Evolutionary conservation across 2,329 filamentous ascomycete genomes (phyloP).

Genomic region (Pseudogymnoascus sp.): DNA sequence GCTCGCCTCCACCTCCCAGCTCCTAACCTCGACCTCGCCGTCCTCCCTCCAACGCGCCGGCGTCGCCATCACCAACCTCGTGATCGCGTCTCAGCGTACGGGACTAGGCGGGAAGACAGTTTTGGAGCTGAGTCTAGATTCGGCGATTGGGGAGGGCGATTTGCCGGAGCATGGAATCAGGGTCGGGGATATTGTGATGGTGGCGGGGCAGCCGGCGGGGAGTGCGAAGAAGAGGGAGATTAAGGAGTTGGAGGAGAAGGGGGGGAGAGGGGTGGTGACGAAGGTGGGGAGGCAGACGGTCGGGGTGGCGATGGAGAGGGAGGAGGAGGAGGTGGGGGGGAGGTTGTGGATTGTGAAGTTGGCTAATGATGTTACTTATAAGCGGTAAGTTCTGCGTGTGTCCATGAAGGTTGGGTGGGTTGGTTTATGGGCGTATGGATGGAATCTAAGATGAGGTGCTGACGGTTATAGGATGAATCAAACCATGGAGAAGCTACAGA

Average conservation of each 20-base stretch:
- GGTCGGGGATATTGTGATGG: slow-evolving; percentile 67
- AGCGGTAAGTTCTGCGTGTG: slow-evolving; percentile 35
- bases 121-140: slow-evolving; percentile 67
- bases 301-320: slow-evolving; percentile 62
- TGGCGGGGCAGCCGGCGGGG: slow-evolving; percentile 67
- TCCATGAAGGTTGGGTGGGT: slow-evolving; percentile 14
- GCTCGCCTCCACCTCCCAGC: slow-evolving; percentile 57
- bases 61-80: slow-evolving; percentile 70
- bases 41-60: slow-evolving; percentile 64
- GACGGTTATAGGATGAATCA: slow-evolving; percentile 47
- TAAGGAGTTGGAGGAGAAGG: slow-evolving; percentile 59
- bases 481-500: slow-evolving; percentile 51
- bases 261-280: slow-evolving; percentile 62
- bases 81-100: slow-evolving; percentile 68
- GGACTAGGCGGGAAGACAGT: slow-evolving; percentile 88
- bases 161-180: slow-evolving; percentile 69
- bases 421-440: not conserved
- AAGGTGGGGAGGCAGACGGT: slow-evolving; percentile 51
- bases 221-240: slow-evolving; percentile 57
- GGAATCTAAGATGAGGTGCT: not conserved
- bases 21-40: slow-evolving; percentile 61
- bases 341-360: slow-evolving; percentile 58
- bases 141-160: slow-evolving; percentile 48
- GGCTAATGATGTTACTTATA: slow-evolving; percentile 60
- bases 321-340: slow-evolving; percentile 40